Conservation (phyloP, 768 basidiomycete species). For the Mycena metata region DNA sequence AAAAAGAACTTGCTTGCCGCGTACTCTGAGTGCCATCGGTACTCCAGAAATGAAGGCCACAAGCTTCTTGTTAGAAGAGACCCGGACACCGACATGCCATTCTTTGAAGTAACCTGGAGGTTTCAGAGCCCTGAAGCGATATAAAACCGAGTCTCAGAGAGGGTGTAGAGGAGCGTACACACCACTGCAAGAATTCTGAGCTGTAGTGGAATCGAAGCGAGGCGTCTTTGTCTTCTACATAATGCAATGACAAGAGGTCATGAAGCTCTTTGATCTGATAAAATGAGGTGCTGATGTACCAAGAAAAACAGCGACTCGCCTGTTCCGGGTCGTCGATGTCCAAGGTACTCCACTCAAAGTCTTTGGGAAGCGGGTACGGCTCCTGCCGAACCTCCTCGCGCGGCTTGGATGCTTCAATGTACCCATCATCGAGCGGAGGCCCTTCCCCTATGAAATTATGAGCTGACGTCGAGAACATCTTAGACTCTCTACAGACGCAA, state of each 20-base stretch:
- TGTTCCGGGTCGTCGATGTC: conserved; percentile 84
- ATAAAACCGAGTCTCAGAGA: too few relatives aligned
- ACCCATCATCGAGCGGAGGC: conserved; percentile 81
- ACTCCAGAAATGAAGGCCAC: conserved; percentile 98
- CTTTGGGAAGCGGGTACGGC: conserved; percentile 88
- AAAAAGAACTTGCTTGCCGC: conserved; percentile 73
- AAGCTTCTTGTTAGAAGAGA: conserved; percentile 91
- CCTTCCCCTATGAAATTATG: conserved; percentile 67
- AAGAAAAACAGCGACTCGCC: conserved; percentile 54
- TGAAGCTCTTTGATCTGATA: conserved; percentile 90
- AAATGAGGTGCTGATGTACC: conserved; percentile 19
- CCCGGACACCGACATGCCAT: conserved; percentile 97
- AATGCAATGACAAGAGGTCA: conserved; percentile 90
- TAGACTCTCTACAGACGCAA: conserved; percentile 58
- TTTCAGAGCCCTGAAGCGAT: conserved; percentile 92
- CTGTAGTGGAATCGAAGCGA: conserved; percentile 97
- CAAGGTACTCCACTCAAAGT: conserved; percentile 91
- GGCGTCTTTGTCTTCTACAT: conserved; percentile 96
- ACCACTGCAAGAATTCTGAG: conserved; percentile 94
- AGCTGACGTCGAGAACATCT: background rate
- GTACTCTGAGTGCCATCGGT: conserved; percentile 87
- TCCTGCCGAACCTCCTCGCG: conserved; percentile 88
- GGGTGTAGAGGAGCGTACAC: too few relatives aligned
- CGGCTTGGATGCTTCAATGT: conserved; percentile 86
- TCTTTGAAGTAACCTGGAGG: conserved; percentile 94